These are phyloP conservation scores for Salix viminalis DNA, from an alignment of 345 rosid genomes.

Conservation along the genomic window DNA sequence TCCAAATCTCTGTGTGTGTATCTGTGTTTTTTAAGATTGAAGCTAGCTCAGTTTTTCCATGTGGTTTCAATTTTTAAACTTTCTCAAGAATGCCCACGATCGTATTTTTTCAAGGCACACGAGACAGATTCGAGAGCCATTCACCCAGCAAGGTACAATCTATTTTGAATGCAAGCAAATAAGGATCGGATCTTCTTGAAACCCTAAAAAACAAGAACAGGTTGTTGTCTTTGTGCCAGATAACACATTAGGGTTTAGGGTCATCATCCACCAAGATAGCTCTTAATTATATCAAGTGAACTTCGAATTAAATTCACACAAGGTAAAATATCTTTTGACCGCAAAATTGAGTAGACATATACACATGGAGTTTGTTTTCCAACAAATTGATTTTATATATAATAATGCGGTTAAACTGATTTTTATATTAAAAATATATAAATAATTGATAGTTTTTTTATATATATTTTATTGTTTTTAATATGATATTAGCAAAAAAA, in stretches of 20 bases:
- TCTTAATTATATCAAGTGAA: no score
- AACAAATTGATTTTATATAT: no score
- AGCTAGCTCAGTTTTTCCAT: constrained; percentile 8
- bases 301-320: no score
- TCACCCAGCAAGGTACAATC: neutral
- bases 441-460: no score
- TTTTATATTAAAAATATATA: no score
- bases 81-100: constrained; percentile 21
- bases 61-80: constrained; percentile 13
- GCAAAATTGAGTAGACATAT: no score
- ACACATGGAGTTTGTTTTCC: no score
- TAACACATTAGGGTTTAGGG: neutral
- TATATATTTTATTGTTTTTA: no score
- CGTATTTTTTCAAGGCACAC: neutral
- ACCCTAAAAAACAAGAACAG: neutral
- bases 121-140: neutral
- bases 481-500: no score
- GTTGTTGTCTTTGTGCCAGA: neutral
- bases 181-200: neutral
- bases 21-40: neutral
- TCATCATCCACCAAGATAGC: neutral
- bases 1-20: neutral
- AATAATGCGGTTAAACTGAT: no score
- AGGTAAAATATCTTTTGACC: no score
- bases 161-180: neutral